phyloP scores from a whole-genome alignment of 306 rosid species.

The Trifolium subterraneum region DNA sequence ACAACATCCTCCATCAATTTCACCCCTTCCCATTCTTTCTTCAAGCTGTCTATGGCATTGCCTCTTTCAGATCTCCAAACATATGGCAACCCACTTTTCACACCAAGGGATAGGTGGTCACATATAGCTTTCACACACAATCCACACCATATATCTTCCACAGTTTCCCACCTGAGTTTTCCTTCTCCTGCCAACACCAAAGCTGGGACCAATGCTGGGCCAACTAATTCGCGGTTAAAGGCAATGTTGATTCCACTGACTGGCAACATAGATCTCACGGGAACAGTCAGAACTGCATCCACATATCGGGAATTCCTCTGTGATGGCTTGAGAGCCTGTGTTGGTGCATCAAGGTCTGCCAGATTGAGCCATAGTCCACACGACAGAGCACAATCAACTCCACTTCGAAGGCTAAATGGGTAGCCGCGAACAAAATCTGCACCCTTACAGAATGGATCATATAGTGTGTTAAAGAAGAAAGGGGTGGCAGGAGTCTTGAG shows the following conservation, averaged over 20 bases:
- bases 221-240: slow-evolving; percentile 75
- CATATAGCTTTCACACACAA: slow-evolving; percentile 86
- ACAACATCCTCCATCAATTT: slow-evolving; percentile 93
- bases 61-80: slow-evolving; percentile 93
- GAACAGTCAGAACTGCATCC: slow-evolving; percentile 93
- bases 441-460: slow-evolving; percentile 91
- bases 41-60: slow-evolving; percentile 81
- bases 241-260: slow-evolving; percentile 94
- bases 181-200: slow-evolving; percentile 86
- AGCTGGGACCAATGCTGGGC: slow-evolving; percentile 89
- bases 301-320: slow-evolving; percentile 76
- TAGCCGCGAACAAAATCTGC: slow-evolving; percentile 98
- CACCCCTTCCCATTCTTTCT: slow-evolving; percentile 99
- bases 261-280: slow-evolving; percentile 77
- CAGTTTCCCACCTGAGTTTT: slow-evolving; percentile 93
- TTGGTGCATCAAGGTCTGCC: slow-evolving; percentile 95
- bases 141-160: slow-evolving; percentile 96
- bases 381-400: slow-evolving; percentile 84
- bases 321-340: slow-evolving; percentile 84
- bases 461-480: slow-evolving; percentile 96
- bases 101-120: slow-evolving; percentile 83
- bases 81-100: slow-evolving; percentile 91
- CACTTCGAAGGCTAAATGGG: slow-evolving; percentile 94
- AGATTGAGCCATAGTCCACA: slow-evolving; percentile 96
- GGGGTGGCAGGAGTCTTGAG: slow-evolving; percentile 95